Evolutionary conservation across 768 basidiomycete genomes (phyloP).

Genomic region (Naganishia kalamii): DNA sequence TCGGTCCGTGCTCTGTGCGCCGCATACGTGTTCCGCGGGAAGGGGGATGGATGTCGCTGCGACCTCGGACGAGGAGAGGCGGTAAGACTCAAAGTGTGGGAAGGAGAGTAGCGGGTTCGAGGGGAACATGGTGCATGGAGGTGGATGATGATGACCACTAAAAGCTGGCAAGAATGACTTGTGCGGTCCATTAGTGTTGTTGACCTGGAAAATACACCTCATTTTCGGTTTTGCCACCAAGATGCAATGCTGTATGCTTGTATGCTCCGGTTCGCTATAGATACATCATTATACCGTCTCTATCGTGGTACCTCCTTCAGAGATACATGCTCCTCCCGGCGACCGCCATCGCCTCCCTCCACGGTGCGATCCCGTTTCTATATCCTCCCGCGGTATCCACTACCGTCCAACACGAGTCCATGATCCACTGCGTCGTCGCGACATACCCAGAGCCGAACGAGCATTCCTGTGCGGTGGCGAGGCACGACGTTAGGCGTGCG

Average conservation of each 20-base stretch:
- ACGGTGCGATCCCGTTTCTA: constrained; percentile 23
- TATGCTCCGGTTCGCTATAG: neutral
- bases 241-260: too few species aligned
- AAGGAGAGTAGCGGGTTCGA: neutral
- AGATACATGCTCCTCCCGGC: constrained; percentile 10
- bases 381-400: constrained; percentile 18
- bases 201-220: neutral
- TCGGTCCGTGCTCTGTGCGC: neutral
- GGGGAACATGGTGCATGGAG: neutral
- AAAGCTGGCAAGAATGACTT: too few species aligned
- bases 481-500: neutral
- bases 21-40: neutral
- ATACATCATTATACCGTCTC: neutral
- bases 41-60: neutral
- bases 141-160: neutral
- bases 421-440: constrained; percentile 1
- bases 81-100: neutral
- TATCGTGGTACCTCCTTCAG: neutral
- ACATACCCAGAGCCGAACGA: constrained; percentile 20
- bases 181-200: too few species aligned
- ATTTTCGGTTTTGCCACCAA: too few species aligned
- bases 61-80: neutral
- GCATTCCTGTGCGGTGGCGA: neutral
- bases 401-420: constrained; percentile 19
- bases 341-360: constrained; percentile 23